Evolutionary conservation across 2,329 filamentous ascomycete genomes (phyloP), one percentile per base, ranked within the genome.

Genomic region (Immersiporthe knoxdaviesiana): DNA sequence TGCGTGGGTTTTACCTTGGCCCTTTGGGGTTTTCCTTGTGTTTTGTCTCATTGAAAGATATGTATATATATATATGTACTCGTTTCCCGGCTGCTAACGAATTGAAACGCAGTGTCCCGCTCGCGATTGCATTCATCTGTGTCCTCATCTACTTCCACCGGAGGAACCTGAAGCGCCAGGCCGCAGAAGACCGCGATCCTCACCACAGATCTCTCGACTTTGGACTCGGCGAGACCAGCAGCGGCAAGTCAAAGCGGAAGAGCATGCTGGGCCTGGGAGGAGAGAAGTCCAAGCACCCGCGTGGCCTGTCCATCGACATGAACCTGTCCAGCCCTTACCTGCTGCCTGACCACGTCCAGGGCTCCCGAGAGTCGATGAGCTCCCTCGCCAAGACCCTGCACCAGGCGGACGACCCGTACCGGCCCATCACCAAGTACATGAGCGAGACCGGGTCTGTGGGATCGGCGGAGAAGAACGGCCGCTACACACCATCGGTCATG

Each of bases 151-250:
- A 90, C 76, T 85, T 99, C 47, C 94, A 97, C 77, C 88, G 93
- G 65, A 87, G 93, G 78, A 91, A 93, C 75, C 81, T 92, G 52
- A 88, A 87, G 77, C 93, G 89, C 75, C 84, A 93, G 72, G 84
- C 84, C 67, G 82, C 85, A 69, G 96, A 99, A 81, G 96, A 99
- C 81, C 85, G 87, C 24, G 89, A 91, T 72, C 94, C 97, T 79
- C 92, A 93, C 74, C 93, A 97, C 80, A 94, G 91, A 77, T 96
- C 93, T 0, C 86, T 98, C 77, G 96, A 99, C 79, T 99, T 97
- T 77, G 96, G 96, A 47, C 79, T 82, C 41, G 66, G 77, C 73
- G 74, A 72, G 65, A 64, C 70, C 21, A 72, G 71, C n/a, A 72
- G 73, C 18, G 72, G 73, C 60, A 83, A 83, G 70, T 76, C 77